These are phyloP conservation scores for Mrakia frigida DNA, from an alignment of 768 basidiomycete genomes.

Conservation along the genomic window DNA sequence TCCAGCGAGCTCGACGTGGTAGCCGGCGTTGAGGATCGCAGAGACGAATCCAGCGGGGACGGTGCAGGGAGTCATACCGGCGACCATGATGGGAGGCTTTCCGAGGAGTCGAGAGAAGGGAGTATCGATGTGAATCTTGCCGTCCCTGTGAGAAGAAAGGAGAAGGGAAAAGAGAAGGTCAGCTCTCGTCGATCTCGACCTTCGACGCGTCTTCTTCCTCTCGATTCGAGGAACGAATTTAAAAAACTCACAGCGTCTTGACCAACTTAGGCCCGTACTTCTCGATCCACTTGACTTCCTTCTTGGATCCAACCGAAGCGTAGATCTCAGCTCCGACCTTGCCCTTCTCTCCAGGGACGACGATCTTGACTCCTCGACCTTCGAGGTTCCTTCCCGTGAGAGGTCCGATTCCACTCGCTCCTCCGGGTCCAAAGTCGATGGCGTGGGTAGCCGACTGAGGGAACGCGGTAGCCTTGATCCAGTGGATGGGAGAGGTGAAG, in stretches of 20 bases:
- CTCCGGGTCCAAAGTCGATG: constrained; percentile 94
- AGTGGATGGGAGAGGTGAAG: constrained; percentile 85
- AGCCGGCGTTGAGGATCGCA: constrained; percentile 86
- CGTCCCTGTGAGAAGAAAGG: constrained; percentile 60
- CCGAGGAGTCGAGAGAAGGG: constrained; percentile 92
- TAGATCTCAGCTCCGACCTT: constrained; percentile 85
- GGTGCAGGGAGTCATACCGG: constrained; percentile 97
- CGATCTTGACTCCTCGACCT: constrained; percentile 83
- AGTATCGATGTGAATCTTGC: constrained; percentile 85
- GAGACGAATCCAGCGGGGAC: constrained; percentile 93
- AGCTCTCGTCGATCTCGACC: not conserved
- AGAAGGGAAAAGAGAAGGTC: constrained; percentile 8
- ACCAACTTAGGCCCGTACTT: constrained; percentile 78
- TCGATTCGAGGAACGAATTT: not conserved
- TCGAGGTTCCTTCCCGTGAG: constrained; percentile 85
- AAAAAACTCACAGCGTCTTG: constrained; percentile 67
- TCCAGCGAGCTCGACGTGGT: constrained; percentile 93
- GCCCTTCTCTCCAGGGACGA: constrained; percentile 84
- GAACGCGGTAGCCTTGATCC: constrained; percentile 84
- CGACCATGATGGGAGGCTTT: constrained; percentile 98
- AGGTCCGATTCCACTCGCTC: constrained; percentile 84
- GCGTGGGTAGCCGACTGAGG: constrained; percentile 87
- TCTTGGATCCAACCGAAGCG: constrained; percentile 57
- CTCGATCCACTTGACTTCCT: constrained; percentile 87
- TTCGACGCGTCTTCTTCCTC: constrained; percentile 1